phyloP scores from a whole-genome alignment of 225 moss, liverwort and hornwort genomes.

The Straminergon stramineum region DNA sequence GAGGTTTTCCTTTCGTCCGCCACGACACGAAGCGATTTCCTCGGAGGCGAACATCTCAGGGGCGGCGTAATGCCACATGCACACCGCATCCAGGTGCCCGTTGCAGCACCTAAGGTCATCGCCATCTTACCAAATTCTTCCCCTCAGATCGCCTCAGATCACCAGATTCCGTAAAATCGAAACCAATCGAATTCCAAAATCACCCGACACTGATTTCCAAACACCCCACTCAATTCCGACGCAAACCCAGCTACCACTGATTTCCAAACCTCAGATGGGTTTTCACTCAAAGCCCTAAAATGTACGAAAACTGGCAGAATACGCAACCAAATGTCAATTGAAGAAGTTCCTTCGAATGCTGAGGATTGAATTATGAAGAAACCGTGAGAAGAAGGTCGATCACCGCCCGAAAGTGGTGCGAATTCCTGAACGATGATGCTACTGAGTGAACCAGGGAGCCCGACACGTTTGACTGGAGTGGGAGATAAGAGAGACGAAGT shows the following conservation, averaged over 20 bases:
- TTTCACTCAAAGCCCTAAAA: neutral
- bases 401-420: no score
- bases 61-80: neutral
- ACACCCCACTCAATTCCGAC: neutral
- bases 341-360: neutral
- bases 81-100: conserved; percentile 8
- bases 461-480: neutral
- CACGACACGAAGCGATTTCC: neutral
- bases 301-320: neutral
- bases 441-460: neutral
- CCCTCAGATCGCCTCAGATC: neutral
- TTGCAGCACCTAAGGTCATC: conserved; percentile 11
- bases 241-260: neutral
- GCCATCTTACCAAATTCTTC: conserved; percentile 13
- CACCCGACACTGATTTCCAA: neutral
- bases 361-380: neutral
- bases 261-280: neutral
- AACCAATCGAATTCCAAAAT: neutral
- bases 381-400: neutral
- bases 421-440: neutral
- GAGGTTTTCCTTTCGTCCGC: conserved; percentile 8
- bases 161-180: neutral
- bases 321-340: neutral
- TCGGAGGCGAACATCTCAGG: neutral
- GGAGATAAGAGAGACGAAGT: neutral